phyloP scores from a whole-genome alignment of 305 asterid species.

The Fraxinus ornus region DNA sequence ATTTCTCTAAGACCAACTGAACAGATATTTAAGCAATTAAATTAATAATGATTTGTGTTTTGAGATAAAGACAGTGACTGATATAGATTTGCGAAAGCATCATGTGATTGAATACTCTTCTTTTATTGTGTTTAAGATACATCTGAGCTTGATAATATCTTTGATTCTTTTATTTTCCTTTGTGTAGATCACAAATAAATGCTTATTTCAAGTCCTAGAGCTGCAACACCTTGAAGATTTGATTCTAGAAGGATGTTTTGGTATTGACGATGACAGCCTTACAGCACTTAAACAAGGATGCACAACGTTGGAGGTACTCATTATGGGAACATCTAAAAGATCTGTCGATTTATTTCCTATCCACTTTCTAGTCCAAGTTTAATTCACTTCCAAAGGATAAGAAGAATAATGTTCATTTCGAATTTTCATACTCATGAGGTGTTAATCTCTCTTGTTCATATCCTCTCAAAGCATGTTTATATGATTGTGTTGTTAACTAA shows the following conservation, averaged over 20 bases:
- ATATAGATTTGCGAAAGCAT: background rate
- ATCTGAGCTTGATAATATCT: background rate
- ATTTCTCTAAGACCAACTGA: background rate
- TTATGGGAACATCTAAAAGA: constrained; percentile 5
- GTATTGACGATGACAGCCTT: constrained; percentile 70
- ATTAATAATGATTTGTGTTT: background rate
- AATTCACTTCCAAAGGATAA: background rate
- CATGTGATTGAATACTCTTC: background rate
- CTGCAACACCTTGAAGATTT: constrained; percentile 69
- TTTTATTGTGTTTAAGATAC: background rate
- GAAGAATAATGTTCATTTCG: background rate
- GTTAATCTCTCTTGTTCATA: background rate
- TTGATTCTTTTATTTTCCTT: constrained; percentile 4
- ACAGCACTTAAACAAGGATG: constrained; percentile 62
- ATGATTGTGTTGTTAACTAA: background rate
- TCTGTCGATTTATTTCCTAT: background rate
- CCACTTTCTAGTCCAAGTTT: background rate
- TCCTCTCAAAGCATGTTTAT: background rate
- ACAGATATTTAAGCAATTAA: background rate
- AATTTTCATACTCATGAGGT: background rate
- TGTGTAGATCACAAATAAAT: constrained; percentile 65
- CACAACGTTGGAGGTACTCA: constrained; percentile 68
- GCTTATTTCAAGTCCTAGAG: constrained; percentile 63
- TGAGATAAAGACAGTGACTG: background rate
- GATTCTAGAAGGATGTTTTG: constrained; percentile 83